Conservation (phyloP, 2,329 filamentous ascomycete genomes). For the Dothistroma pini region DNA sequence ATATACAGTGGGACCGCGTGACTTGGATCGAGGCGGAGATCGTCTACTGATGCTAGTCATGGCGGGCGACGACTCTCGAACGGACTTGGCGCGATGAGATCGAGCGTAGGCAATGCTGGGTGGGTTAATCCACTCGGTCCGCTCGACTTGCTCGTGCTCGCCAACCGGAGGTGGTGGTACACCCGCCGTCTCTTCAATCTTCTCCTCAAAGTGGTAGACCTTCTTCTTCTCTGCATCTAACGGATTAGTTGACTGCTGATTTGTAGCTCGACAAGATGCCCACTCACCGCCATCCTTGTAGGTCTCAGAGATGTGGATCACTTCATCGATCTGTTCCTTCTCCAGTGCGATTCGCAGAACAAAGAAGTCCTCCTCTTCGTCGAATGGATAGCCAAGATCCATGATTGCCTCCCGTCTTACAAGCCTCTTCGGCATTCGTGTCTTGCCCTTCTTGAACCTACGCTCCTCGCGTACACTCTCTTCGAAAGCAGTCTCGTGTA, state of each 20-base stretch:
- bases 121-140: slow-evolving; percentile 40
- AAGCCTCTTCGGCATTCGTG: slow-evolving; percentile 75
- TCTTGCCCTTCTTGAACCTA: slow-evolving; percentile 68
- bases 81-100: slow-evolving; percentile 21
- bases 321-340: slow-evolving; percentile 85
- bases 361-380: slow-evolving; percentile 81
- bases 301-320: slow-evolving; percentile 77
- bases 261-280: neutral
- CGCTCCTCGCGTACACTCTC: slow-evolving; percentile 25
- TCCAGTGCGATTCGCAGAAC: slow-evolving; percentile 80
- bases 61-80: slow-evolving; percentile 26
- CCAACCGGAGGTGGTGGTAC: slow-evolving; percentile 26
- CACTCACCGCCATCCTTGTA: slow-evolving; percentile 52
- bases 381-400: slow-evolving; percentile 80
- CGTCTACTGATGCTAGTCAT: slow-evolving; percentile 30
- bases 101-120: slow-evolving; percentile 31
- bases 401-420: slow-evolving; percentile 77
- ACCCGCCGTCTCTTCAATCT: slow-evolving; percentile 18
- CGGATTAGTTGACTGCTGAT: slow-evolving; percentile 15
- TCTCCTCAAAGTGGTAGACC: slow-evolving; percentile 36
- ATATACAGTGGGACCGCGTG: slow-evolving; percentile 26
- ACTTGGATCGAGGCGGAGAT: slow-evolving; percentile 22
- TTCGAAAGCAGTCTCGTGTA: slow-evolving; percentile 18
- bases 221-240: slow-evolving; percentile 33
- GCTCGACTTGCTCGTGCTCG: slow-evolving; percentile 34